Evolutionary conservation across 2,329 filamentous ascomycete species (phyloP).

Genomic region (Arthrobotrys megalospora): DNA sequence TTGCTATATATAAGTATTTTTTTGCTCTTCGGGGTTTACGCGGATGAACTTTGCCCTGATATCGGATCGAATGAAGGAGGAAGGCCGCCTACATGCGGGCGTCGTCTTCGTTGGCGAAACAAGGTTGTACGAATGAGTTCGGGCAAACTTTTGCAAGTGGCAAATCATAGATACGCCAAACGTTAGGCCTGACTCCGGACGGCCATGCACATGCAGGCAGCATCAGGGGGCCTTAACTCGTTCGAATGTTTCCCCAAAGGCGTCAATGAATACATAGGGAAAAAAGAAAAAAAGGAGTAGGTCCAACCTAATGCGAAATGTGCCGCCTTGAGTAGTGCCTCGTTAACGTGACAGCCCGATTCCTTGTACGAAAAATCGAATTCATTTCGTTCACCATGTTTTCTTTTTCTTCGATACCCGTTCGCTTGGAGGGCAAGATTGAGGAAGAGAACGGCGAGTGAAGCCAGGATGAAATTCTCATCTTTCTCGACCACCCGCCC

Average conservation of each 20-base stretch:
- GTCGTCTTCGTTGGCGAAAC: conserved; percentile 16
- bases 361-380: conserved; percentile 6
- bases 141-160: not conserved
- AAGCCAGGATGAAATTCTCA: not conserved
- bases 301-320: not conserved
- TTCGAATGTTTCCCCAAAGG: not conserved
- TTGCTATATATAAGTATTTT: conserved; percentile 23
- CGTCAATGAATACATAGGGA: not conserved
- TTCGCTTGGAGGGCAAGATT: not conserved
- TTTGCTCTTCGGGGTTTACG: conserved; percentile 11
- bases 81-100: conserved; percentile 2
- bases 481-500: too few relatives aligned
- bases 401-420: too few relatives aligned
- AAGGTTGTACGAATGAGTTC: not conserved
- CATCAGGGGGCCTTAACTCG: conserved; percentile 9
- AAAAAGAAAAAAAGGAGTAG: not conserved
- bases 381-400: conserved; percentile 4
- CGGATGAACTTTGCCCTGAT: not conserved
- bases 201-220: not conserved
- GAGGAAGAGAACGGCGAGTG: not conserved
- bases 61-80: conserved; percentile 5
- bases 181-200: conserved; percentile 5
- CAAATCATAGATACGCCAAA: conserved; percentile 8
- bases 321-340: conserved; percentile 12
- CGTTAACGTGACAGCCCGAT: not conserved